phyloP scores from a whole-genome alignment of 179 eudicot genomes.

The Camellia oleifera region DNA sequence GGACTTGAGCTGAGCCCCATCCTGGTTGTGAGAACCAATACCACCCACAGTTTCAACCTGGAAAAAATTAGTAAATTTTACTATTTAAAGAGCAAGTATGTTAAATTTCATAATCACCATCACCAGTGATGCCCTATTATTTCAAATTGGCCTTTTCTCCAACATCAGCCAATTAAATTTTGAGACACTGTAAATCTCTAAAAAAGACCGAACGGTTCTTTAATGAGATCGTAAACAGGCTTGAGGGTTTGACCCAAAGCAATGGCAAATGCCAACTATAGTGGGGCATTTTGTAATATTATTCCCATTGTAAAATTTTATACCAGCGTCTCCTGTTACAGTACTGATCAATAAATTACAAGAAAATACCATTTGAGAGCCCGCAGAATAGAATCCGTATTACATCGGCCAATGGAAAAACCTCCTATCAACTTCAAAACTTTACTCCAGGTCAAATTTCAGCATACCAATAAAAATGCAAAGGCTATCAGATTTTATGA shows the following conservation, averaged over 20 bases:
- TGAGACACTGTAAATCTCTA: neutral
- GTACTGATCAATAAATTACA: neutral
- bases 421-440: neutral
- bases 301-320: neutral
- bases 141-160: neutral
- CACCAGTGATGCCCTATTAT: neutral
- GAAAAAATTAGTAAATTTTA: conserved; percentile 11
- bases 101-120: neutral
- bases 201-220: neutral
- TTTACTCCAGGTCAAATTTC: neutral
- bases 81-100: neutral
- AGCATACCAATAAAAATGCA: neutral
- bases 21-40: conserved; percentile 32
- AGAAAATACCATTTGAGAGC: neutral
- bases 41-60: conserved; percentile 55
- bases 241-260: no score
- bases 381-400: neutral
- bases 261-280: no score
- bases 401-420: neutral
- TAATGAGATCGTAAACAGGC: no score
- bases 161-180: neutral
- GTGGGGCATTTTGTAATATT: neutral
- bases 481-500: neutral
- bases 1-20: conserved; percentile 32
- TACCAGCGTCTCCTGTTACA: neutral